phyloP scores from a whole-genome alignment of 2,329 filamentous ascomycete species.

The Arthroderma sp. region DNA sequence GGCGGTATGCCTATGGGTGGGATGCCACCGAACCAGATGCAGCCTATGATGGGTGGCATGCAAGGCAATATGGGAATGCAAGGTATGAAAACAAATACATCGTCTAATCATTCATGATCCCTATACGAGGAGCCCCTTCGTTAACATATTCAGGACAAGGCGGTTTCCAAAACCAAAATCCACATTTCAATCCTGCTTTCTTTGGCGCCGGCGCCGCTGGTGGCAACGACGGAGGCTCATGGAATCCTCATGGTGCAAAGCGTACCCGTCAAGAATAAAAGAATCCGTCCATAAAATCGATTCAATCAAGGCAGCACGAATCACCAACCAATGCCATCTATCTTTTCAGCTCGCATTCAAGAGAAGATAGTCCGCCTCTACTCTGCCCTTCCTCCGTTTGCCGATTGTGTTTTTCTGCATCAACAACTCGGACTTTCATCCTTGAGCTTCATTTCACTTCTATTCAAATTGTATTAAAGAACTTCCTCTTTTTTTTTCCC shows the following conservation, averaged over 20 bases:
- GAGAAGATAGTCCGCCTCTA: too few species aligned
- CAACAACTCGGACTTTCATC: too few species aligned
- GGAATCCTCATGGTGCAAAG: conserved; percentile 73
- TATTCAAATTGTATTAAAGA: too few species aligned
- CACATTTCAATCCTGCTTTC: conserved; percentile 61
- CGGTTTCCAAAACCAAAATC: conserved; percentile 56
- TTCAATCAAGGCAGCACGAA: too few species aligned
- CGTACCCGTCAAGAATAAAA: conserved; percentile 57
- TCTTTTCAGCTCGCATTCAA: too few species aligned
- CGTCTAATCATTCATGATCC: neutral
- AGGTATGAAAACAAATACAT: conserved; percentile 23
- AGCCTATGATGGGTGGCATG: conserved; percentile 43
- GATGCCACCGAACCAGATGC: conserved; percentile 42
- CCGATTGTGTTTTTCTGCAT: too few species aligned
- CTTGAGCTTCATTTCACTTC: too few species aligned
- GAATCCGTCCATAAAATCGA: neutral
- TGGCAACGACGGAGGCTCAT: conserved; percentile 43
- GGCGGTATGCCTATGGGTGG: conserved; percentile 41
- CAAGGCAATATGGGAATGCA: conserved; percentile 36
- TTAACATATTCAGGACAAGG: conserved; percentile 20
- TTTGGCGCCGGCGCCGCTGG: conserved; percentile 43
- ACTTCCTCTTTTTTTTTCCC: too few species aligned
- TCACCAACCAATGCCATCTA: too few species aligned
- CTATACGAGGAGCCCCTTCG: neutral
- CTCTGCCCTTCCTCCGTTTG: too few species aligned